Evolutionary conservation across 164 flowering plant species (phyloP).

Genomic region (Warburgia ugandensis): DNA sequence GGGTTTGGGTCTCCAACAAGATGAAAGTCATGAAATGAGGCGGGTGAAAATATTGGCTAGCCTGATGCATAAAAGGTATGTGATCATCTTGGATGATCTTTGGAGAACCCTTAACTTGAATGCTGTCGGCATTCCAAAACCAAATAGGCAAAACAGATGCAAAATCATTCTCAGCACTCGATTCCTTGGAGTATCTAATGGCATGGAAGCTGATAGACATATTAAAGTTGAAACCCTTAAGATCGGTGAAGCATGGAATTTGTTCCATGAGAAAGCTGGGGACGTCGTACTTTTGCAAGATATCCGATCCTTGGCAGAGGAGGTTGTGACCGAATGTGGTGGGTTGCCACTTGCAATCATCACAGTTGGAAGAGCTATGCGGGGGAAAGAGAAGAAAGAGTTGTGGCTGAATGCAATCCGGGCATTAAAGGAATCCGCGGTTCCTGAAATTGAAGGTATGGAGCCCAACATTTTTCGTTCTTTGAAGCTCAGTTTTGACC

Average conservation of each 20-base stretch:
- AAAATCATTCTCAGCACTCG: neutral
- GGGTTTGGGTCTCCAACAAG: neutral
- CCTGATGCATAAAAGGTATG: neutral
- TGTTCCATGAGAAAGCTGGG: constrained; percentile 2
- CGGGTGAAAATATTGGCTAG: neutral
- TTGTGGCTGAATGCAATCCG: constrained; percentile 2
- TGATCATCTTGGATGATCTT: constrained; percentile 6
- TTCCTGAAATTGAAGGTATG: constrained; percentile 2
- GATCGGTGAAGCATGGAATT: neutral
- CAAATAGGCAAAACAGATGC: neutral
- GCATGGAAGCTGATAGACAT: neutral
- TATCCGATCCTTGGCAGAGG: neutral
- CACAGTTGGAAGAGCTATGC: constrained; percentile 2
- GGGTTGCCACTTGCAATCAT: too few species aligned
- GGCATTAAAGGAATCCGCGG: neutral
- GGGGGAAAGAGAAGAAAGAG: neutral
- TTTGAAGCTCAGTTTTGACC: neutral
- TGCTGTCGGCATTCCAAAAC: constrained; percentile 1
- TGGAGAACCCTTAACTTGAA: neutral
- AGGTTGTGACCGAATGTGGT: neutral
- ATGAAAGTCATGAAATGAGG: neutral
- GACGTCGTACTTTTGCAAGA: neutral
- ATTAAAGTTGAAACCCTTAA: neutral
- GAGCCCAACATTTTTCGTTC: neutral
- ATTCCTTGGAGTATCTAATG: neutral